phyloP scores from a whole-genome alignment of 2,329 filamentous ascomycete species.

The Exophiala mesophila region DNA sequence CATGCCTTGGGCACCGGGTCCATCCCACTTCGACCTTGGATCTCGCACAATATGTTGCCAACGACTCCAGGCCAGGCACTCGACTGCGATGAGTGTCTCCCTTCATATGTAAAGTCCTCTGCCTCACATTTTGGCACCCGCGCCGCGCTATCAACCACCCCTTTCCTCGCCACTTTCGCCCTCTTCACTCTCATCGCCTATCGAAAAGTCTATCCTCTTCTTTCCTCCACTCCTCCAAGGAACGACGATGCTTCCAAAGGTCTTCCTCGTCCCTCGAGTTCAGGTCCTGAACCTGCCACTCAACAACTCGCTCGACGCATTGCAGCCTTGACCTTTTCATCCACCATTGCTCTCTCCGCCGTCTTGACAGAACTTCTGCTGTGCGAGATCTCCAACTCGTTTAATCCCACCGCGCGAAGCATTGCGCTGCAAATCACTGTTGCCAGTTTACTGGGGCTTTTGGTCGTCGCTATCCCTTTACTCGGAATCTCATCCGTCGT shows the following conservation, averaged over 20 bases:
- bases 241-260: constrained; percentile 15
- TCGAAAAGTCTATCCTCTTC: constrained; percentile 66
- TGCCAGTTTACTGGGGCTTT: constrained; percentile 63
- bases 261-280: constrained; percentile 19
- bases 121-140: constrained; percentile 20
- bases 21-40: neutral
- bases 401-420: constrained; percentile 62
- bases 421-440: constrained; percentile 66
- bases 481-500: constrained; percentile 68
- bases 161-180: constrained; percentile 67
- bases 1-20: constrained; percentile 9
- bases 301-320: constrained; percentile 31
- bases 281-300: constrained; percentile 26
- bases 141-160: constrained; percentile 55
- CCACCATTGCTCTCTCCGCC: constrained; percentile 69
- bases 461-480: constrained; percentile 71
- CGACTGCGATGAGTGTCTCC: constrained; percentile 31
- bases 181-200: constrained; percentile 59
- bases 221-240: constrained; percentile 43
- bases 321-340: constrained; percentile 64
- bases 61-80: constrained; percentile 11
- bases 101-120: constrained; percentile 16
- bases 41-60: constrained; percentile 20
- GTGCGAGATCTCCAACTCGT: constrained; percentile 73
- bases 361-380: constrained; percentile 77